These are phyloP conservation scores for Quercus wislizeni DNA, from an alignment of 306 rosid species.

Conservation along the genomic window DNA sequence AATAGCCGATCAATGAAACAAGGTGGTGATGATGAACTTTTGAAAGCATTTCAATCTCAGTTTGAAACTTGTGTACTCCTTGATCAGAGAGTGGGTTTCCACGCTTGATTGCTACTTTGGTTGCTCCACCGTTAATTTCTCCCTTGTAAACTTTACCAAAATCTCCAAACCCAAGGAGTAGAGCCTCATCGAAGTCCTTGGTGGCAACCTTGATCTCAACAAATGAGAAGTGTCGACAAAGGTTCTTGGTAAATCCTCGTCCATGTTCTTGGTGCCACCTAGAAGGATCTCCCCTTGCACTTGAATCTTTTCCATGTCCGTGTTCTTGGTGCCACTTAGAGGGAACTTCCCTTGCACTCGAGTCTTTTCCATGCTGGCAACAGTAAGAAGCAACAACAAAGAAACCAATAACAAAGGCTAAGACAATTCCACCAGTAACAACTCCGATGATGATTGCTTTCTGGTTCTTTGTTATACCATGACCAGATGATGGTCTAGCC, in stretches of 20 bases:
- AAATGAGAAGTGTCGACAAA: no score
- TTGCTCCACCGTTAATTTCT: constrained; percentile 68
- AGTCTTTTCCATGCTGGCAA: no score
- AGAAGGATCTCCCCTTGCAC: no score
- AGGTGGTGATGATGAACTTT: constrained; percentile 89
- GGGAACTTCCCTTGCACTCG: no score
- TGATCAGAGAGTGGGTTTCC: no score
- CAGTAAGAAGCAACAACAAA: constrained; percentile 30
- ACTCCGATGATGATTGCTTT: constrained; percentile 58
- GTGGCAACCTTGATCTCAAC: no score
- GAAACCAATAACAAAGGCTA: constrained; percentile 55
- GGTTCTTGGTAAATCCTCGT: no score
- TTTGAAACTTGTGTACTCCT: no score
- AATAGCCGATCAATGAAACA: constrained; percentile 85
- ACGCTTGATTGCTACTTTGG: constrained; percentile 84
- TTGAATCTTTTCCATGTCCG: no score
- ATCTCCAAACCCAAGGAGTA: constrained; percentile 71
- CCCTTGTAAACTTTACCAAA: constrained; percentile 94
- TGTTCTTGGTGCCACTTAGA: constrained; percentile 21
- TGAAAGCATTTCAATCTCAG: no score
- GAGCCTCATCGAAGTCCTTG: no score
- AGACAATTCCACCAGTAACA: constrained; percentile 60
- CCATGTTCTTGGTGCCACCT: constrained; percentile 19
- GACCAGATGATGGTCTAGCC: constrained; percentile 32
- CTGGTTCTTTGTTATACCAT: constrained; percentile 43